Evolutionary conservation across 2,329 filamentous ascomycete species (phyloP).

Genomic region (Ophiobolus disseminans): DNA sequence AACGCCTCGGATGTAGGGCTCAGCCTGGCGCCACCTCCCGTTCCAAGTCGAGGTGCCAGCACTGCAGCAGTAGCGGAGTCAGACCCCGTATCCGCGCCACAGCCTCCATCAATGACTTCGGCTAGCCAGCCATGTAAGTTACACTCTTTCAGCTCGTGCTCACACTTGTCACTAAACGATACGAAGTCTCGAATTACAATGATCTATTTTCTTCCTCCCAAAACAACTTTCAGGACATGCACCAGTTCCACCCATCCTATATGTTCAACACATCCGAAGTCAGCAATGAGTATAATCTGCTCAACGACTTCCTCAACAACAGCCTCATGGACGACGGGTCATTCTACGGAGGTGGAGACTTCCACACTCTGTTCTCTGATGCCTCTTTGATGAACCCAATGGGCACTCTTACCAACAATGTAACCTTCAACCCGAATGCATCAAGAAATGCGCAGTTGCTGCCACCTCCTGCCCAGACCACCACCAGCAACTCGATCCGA

Average conservation of each 20-base stretch:
- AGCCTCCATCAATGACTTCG: conserved; percentile 66
- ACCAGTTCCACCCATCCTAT: conserved; percentile 90
- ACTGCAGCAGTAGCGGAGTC: conserved; percentile 74
- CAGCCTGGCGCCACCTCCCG: conserved; percentile 45
- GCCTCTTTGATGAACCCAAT: conserved; percentile 60
- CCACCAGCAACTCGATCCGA: conserved; percentile 63
- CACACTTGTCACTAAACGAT: conserved; percentile 32
- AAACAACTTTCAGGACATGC: conserved; percentile 92
- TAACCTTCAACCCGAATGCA: conserved; percentile 50
- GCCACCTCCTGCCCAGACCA: conserved; percentile 51
- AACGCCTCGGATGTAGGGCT: conserved; percentile 48
- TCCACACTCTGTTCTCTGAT: conserved; percentile 65
- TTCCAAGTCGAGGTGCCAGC: conserved; percentile 44
- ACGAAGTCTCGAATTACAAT: conserved; percentile 78
- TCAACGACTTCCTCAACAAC: conserved; percentile 95
- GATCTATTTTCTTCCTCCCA: conserved; percentile 77
- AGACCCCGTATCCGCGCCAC: conserved; percentile 70
- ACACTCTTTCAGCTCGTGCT: conserved; percentile 37
- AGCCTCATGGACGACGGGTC: conserved; percentile 78
- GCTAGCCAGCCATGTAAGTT: conserved; percentile 78
- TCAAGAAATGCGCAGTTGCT: conserved; percentile 55
- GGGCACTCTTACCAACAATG: conserved; percentile 46
- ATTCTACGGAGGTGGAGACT: conserved; percentile 52
- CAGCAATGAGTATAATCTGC: conserved; percentile 92
- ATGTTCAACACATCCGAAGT: conserved; percentile 96